Evolutionary conservation across 495 filamentous ascomycete genomes (phyloP).

Genomic region (Cercophora sp.): DNA sequence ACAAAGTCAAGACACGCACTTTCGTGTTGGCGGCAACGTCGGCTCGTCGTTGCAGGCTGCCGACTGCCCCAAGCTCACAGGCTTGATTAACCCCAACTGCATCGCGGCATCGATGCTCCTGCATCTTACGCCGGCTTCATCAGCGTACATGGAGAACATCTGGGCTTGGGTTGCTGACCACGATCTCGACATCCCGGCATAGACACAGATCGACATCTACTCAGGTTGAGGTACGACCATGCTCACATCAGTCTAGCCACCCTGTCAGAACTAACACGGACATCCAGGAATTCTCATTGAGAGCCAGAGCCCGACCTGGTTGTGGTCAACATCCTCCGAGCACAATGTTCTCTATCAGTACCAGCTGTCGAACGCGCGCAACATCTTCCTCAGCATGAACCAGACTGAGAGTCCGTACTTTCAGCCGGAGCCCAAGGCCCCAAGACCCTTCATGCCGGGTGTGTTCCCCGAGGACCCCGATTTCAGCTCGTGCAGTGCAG

Average conservation of each 20-base stretch:
- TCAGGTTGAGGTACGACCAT: constrained; percentile 84
- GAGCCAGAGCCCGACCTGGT: constrained; percentile 46
- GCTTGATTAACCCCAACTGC: constrained; percentile 38
- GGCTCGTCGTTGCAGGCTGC: constrained; percentile 61
- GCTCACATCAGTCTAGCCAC: no score
- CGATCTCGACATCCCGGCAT: constrained; percentile 39
- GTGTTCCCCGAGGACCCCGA: constrained; percentile 64
- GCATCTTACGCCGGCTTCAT: constrained; percentile 44
- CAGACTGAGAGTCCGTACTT: constrained; percentile 91
- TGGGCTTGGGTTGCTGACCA: constrained; percentile 60
- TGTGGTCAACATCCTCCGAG: constrained; percentile 44
- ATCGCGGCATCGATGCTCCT: constrained; percentile 49
- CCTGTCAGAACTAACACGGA: no score
- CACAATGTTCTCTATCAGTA: constrained; percentile 81
- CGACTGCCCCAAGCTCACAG: constrained; percentile 27
- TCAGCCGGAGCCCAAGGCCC: constrained; percentile 71
- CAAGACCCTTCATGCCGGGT: constrained; percentile 56
- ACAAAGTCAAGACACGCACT: no score
- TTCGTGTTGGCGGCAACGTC: constrained; percentile 46
- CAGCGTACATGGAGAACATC: constrained; percentile 56
- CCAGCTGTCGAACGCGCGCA: constrained; percentile 66
- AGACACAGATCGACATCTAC: constrained; percentile 71
- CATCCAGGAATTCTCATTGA: no score
- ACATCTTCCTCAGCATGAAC: constrained; percentile 69
- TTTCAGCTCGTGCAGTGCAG: no score